These are phyloP conservation scores for Globisporangium alternatum DNA, from an alignment of 352 stramenopile genomes.

Conservation along the genomic window DNA sequence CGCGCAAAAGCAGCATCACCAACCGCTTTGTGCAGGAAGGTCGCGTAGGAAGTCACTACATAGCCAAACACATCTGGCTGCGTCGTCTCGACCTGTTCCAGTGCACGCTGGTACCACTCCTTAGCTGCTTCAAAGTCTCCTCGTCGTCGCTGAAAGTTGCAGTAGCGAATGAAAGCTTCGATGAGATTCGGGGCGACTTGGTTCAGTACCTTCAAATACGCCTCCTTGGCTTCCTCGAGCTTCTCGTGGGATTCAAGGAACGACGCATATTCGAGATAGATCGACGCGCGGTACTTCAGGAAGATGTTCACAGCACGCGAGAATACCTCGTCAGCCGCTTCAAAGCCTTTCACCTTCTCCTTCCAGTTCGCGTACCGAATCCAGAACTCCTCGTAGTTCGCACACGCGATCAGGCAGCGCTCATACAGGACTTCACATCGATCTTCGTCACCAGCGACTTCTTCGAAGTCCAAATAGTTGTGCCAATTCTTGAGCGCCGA, in stretches of 20 bases:
- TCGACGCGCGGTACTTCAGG: slow-evolving; percentile 66
- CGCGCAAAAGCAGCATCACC: slow-evolving; percentile 38
- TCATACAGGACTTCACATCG: slow-evolving; percentile 74
- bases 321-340: slow-evolving; percentile 62
- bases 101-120: slow-evolving; percentile 47
- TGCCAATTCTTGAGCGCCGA: slow-evolving; percentile 78
- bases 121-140: slow-evolving; percentile 48
- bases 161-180: slow-evolving; percentile 61
- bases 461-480: slow-evolving; percentile 77
- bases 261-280: slow-evolving; percentile 70
- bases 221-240: slow-evolving; percentile 40
- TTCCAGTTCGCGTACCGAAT: slow-evolving; percentile 66
- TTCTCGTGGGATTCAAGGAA: slow-evolving; percentile 69
- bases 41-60: slow-evolving; percentile 54
- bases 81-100: slow-evolving; percentile 35
- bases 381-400: slow-evolving; percentile 84
- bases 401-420: slow-evolving; percentile 76
- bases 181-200: slow-evolving; percentile 57
- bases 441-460: slow-evolving; percentile 39
- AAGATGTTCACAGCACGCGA: slow-evolving; percentile 62
- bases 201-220: slow-evolving; percentile 55
- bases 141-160: slow-evolving; percentile 70
- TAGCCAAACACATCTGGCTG: slow-evolving; percentile 48
- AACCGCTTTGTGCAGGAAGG: slow-evolving; percentile 50
- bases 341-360: slow-evolving; percentile 50